Base-by-base conservation (phyloP, 345 rosid species). In the Toxicodendron radicans region DNA sequence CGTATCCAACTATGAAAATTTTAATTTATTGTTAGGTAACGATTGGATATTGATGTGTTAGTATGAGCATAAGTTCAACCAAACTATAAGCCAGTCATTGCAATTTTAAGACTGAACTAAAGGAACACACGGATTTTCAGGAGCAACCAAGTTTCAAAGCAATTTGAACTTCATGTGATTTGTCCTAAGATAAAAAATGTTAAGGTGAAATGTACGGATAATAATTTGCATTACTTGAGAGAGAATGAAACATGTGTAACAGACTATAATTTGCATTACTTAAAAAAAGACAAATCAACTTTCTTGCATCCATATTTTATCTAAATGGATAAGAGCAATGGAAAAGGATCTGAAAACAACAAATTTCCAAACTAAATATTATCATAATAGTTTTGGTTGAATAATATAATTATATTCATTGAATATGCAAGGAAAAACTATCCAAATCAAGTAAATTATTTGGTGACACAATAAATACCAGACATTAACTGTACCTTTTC, bases 401-500 rank as follows among this genome's bases (percentile, higher is more conserved):
- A 57, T 6, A n/a, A 21, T 18, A 57, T 57, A 48, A 23, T 24
- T 20, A 58, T 58, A 4, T 58, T 58, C 27, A 12, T 10, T 58
- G 61, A 21, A 23, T 58, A 23, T 58, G 61, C 33, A 23, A 58
- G 32, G 32, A 58, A 21, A 58, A 21, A 20, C 10, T 18, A 18
- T 27, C 24, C 33, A 61, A 32, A 33, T 5, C 9, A 38, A 32
- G 66, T 61, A 61, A 33, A 61, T 3, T 20, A 6, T 4, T 18
- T 27, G 17, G 5, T 27, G 23, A 67, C 24, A 67, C 21, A 67
- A 30, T n/a, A 35, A 12, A 49, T 11, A 64, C 18, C 20, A 11
- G 23, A 52, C 46, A 49, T 18, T 51, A 68, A 68, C 30, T 35
- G 20, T 30, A 53, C 46, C 45, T 9, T 68, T 85, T 96, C 95